phyloP scores from a whole-genome alignment of 192 early-diverging fungal species.

The Pecoramyces ruminantium region DNA sequence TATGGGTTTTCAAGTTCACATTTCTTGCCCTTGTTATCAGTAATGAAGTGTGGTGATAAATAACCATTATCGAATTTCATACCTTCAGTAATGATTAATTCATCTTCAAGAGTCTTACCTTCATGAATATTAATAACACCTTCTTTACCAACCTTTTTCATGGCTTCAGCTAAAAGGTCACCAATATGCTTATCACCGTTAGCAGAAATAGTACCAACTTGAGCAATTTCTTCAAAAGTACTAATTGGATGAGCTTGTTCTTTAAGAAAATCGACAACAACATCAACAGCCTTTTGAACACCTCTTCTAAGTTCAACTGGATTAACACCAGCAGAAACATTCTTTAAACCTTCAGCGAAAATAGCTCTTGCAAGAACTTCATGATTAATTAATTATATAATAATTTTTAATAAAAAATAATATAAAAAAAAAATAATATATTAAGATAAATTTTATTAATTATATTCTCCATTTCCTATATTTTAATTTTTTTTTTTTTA shows the following conservation, averaged over 20 bases:
- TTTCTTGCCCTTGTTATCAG: conserved; percentile 94
- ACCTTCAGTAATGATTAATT: conserved; percentile 97
- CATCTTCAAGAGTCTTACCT: conserved; percentile 98
- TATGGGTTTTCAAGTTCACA: conserved; percentile 99
- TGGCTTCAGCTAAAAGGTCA: conserved; percentile 89
- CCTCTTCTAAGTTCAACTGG: conserved; percentile 96
- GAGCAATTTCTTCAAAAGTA: conserved; percentile 89
- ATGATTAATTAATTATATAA: too few relatives aligned
- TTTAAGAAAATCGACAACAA: conserved; percentile 82
- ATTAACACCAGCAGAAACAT: conserved; percentile 97
- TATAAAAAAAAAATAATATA: not conserved
- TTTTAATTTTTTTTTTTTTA: not conserved
- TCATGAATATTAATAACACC: conserved; percentile 99
- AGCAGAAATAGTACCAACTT: conserved; percentile 92
- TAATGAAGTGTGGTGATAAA: conserved; percentile 99
- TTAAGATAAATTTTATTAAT: not conserved
- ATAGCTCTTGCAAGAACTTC: conserved; percentile 88
- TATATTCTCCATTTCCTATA: too few relatives aligned
- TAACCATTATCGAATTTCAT: conserved; percentile 99
- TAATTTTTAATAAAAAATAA: too few relatives aligned
- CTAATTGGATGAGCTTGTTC: conserved; percentile 81
- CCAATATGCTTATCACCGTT: conserved; percentile 98
- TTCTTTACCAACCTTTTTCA: conserved; percentile 99
- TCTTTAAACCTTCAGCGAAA: conserved; percentile 98
- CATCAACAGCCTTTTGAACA: conserved; percentile 82